These are phyloP conservation scores for Centrapalus pauciflorus DNA, from an alignment of 129 eudicot species.

Conservation along the genomic window DNA sequence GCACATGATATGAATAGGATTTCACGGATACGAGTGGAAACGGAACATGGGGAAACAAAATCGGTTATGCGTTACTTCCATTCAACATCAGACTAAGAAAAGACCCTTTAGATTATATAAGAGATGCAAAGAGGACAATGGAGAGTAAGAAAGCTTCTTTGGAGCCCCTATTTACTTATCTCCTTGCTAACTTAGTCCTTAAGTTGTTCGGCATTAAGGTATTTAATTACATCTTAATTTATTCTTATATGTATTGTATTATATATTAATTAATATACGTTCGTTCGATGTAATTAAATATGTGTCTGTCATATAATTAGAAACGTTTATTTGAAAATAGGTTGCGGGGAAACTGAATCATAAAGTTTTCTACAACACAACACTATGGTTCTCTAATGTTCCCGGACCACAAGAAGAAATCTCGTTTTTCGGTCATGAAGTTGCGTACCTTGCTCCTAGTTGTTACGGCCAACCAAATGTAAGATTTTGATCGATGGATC, in stretches of 20 bases:
- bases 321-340: too few species aligned
- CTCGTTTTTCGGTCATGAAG: constrained; percentile 23
- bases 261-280: too few species aligned
- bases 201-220: constrained; percentile 40
- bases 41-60: constrained; percentile 33
- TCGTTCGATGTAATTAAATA: too few species aligned
- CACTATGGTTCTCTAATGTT: constrained; percentile 34
- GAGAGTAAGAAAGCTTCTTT: constrained; percentile 28
- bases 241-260: background rate
- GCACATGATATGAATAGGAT: constrained; percentile 7
- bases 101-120: constrained; percentile 31
- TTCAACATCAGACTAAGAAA: constrained; percentile 8
- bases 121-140: constrained; percentile 23
- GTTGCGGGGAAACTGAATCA: constrained; percentile 24
- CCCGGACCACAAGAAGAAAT: constrained; percentile 36
- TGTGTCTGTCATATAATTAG: too few species aligned
- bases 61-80: constrained; percentile 29
- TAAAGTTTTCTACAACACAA: constrained; percentile 28
- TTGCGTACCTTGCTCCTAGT: constrained; percentile 31
- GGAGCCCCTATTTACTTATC: constrained; percentile 24
- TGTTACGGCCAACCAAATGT: constrained; percentile 38
- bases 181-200: constrained; percentile 1
- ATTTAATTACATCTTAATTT: too few species aligned
- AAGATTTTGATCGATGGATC: background rate
- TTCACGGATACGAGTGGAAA: constrained; percentile 1